Conservation (phyloP, 345 rosid species). For the Murraya paniculata region DNA sequence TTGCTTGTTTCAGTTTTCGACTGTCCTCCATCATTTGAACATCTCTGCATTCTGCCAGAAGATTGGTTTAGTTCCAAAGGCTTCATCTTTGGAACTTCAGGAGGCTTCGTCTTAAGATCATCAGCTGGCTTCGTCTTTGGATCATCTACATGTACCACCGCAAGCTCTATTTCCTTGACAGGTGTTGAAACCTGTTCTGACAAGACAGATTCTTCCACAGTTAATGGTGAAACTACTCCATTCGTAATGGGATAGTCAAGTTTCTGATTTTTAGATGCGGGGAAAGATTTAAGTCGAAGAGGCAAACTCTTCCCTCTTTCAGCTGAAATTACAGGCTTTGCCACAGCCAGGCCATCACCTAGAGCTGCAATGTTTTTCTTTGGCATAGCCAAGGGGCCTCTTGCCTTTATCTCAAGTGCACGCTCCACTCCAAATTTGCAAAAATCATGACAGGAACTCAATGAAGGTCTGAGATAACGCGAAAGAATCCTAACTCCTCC, state of each 20-base stretch:
- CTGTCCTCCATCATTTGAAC: slow-evolving; percentile 18
- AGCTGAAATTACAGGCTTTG: slow-evolving; percentile 15
- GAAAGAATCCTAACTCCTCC: slow-evolving; percentile 39
- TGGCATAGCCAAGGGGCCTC: slow-evolving; percentile 13
- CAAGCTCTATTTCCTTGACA: not conserved
- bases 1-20: slow-evolving; percentile 1
- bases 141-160: not conserved
- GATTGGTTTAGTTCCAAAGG: slow-evolving; percentile 5
- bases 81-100: slow-evolving; percentile 11
- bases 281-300: slow-evolving; percentile 9
- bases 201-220: slow-evolving; percentile 17
- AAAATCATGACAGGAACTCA: slow-evolving; percentile 73
- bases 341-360: slow-evolving; percentile 14
- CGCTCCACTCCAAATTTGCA: slow-evolving; percentile 60
- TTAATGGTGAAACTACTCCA: slow-evolving; percentile 19
- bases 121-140: slow-evolving; percentile 8
- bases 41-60: slow-evolving; percentile 5
- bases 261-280: slow-evolving; percentile 14
- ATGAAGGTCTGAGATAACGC: slow-evolving; percentile 57
- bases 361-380: slow-evolving; percentile 6
- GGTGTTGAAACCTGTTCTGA: slow-evolving; percentile 2
- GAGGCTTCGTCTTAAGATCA: slow-evolving; percentile 8
- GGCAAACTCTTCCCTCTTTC: slow-evolving; percentile 24
- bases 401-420: slow-evolving; percentile 37
- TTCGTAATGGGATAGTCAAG: slow-evolving; percentile 12